Evolutionary conservation across 768 basidiomycete genomes (phyloP).

Genomic region (Pseudohyphozyma bogoriensis): DNA sequence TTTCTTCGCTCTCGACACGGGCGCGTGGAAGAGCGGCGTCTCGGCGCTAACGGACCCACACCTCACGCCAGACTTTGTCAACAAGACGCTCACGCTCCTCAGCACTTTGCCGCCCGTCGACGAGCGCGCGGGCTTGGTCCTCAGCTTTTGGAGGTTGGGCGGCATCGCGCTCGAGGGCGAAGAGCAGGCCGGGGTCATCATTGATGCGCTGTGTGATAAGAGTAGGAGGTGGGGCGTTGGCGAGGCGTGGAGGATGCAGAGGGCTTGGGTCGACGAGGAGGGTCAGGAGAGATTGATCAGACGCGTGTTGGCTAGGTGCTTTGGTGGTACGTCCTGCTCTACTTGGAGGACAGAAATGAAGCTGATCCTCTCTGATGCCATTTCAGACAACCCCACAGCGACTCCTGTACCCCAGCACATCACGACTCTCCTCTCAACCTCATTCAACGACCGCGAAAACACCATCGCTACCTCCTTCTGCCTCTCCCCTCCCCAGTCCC

Average conservation of each 20-base stretch:
- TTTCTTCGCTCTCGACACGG: conserved; percentile 21
- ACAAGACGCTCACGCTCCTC: conserved; percentile 18
- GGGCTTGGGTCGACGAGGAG: conserved; percentile 9
- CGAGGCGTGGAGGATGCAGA: conserved; percentile 25
- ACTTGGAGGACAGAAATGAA: neutral
- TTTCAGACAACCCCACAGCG: conserved; percentile 13
- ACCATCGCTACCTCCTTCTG: conserved; percentile 13
- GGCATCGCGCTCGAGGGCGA: conserved; percentile 3
- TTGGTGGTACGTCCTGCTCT: conserved; percentile 14
- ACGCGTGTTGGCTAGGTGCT: conserved; percentile 16
- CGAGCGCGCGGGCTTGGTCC: conserved; percentile 10
- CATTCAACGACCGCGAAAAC: conserved; percentile 15
- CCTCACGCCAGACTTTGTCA: conserved; percentile 19
- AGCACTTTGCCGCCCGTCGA: neutral
- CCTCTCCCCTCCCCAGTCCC: conserved; percentile 5
- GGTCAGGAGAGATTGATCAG: conserved; percentile 4
- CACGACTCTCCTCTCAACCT: conserved; percentile 9
- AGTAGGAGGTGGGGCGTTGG: conserved; percentile 4
- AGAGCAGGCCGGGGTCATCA: conserved; percentile 5
- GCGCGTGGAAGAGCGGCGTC: conserved; percentile 3
- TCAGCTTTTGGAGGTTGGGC: conserved; percentile 18
- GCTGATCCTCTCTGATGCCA: neutral
- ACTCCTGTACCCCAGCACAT: conserved; percentile 10
- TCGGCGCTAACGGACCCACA: conserved; percentile 19
- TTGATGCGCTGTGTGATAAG: conserved; percentile 14